Evolutionary conservation across 2,329 filamentous ascomycete species (phyloP), one percentile per base, ranked within the genome.

Genomic region (Colletotrichum lindemuthianum): DNA sequence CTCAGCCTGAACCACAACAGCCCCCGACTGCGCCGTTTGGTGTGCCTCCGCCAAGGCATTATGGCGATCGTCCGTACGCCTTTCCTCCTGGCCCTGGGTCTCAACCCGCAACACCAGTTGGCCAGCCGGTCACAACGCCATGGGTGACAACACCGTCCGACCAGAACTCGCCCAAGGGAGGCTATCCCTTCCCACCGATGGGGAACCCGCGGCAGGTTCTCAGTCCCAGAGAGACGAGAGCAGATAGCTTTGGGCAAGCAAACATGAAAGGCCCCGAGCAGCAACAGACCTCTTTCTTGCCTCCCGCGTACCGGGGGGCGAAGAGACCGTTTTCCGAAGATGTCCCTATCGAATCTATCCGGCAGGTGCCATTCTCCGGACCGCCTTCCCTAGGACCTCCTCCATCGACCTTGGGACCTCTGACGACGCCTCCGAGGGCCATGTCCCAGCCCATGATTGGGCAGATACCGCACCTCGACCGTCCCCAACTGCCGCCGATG

Each of bases 391-490:
- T 69, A 12, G 63, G 65, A 6, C 64, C 48, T 57, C 66, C 70
- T 4, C 65, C 71, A n/a, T 63, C 60, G 34, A 69, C 60, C 33
- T 71, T 67, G 47, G 66, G 60, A 34, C 63, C 63, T 34, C 58
- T 65, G 66, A 69, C 73, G 7, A 70, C 72, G 34, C 71, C 74
- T 6, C 67, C 74, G 51, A 73, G 77, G 48, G 72, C 77, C 24
- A 68, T 76, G 47, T 77, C 78, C 6, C 78, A 81, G n/a, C 72
- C 78, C 8, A 67, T 69, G 24, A 57, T 76, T 44, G 67, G 69
- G 7, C 72, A 74, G 15, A 69, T 70, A 13, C 65, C 73, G 3
- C 58, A 67, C 10, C 60, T 59, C 63, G 63, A 72, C 60, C 32
- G 72, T 71, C 32, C 59, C 59, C 16, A 60, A 11, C 61, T 67